Evolutionary conservation across 371 early-diverging fungal species (phyloP).

Genomic region (Scutellospora calospora): DNA sequence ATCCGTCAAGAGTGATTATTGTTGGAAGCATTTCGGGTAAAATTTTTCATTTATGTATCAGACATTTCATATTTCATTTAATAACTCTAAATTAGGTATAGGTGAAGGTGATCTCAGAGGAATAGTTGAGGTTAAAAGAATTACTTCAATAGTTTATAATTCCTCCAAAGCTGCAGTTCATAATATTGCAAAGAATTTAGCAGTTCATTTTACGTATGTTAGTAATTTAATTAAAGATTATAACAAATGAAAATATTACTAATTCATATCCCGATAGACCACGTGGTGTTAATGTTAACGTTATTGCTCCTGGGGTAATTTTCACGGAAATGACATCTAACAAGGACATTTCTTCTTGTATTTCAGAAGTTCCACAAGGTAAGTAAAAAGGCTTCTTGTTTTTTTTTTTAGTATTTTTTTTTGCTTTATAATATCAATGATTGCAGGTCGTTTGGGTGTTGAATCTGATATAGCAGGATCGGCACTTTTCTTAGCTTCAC

Average conservation of each 20-base stretch:
- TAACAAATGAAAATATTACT: not conserved
- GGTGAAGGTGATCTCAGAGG: constrained; percentile 2
- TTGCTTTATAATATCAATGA: not conserved
- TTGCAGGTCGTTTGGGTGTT: constrained; percentile 64
- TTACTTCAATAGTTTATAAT: constrained; percentile 78
- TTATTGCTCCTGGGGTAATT: constrained; percentile 92
- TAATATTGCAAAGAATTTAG: constrained; percentile 76
- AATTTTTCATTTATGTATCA: not conserved
- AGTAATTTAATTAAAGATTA: not conserved
- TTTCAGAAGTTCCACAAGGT: constrained; percentile 3
- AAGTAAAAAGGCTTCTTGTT: not conserved
- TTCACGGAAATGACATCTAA: constrained; percentile 84
- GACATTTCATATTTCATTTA: not conserved
- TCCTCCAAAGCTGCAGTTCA: constrained; percentile 84
- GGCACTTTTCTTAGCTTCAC: constrained; percentile 77
- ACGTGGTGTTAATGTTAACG: constrained; percentile 83
- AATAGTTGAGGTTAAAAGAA: constrained; percentile 54
- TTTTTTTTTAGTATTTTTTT: not conserved
- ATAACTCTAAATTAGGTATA: not conserved
- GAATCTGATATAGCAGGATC: constrained; percentile 91
- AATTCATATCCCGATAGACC: constrained; percentile 50
- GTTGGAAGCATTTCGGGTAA: constrained; percentile 18
- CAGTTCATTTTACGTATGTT: constrained; percentile 59
- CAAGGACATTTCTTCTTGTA: not conserved
- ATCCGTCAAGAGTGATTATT: constrained; percentile 30